A percentile compares a stretch with the other conserved stretches of the same genome.
phyloP scores from a whole-genome alignment of 257 asterid genomes.

The Solanum pimpinellifolium region DNA sequence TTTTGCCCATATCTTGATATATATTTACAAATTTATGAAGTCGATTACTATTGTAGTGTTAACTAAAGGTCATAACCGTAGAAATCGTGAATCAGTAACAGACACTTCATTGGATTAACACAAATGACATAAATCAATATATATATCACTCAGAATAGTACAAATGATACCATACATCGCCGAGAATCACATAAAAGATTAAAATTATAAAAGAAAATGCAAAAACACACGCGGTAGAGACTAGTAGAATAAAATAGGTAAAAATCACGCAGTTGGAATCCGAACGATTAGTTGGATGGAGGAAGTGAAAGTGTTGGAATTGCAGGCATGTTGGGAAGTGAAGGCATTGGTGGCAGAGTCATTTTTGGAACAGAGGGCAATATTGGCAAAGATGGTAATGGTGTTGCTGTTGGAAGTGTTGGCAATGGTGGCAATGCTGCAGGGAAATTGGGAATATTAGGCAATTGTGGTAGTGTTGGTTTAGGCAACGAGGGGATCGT shows the following conservation, averaged over 20 bases:
- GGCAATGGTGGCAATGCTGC: background rate
- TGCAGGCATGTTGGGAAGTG: background rate
- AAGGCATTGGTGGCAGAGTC: background rate
- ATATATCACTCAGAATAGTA: too few species aligned
- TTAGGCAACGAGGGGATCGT: background rate
- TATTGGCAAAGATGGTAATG: background rate
- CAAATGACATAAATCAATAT: too few species aligned
- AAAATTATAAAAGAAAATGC: too few species aligned
- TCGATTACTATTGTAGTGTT: too few species aligned
- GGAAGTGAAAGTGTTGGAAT: background rate
- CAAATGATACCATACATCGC: too few species aligned
- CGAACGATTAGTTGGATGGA: background rate
- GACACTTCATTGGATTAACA: background rate
- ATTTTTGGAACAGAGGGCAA: background rate
- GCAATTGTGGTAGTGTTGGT: background rate
- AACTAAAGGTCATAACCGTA: too few species aligned
- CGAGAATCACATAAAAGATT: too few species aligned
- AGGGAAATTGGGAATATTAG: background rate
- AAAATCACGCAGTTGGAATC: background rate
- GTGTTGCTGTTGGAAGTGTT: background rate
- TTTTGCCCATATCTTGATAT: too few species aligned
- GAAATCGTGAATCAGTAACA: background rate
- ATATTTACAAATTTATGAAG: too few species aligned
- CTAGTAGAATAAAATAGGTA: background rate
- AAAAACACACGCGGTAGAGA: background rate